These are phyloP conservation scores for Trichosporon asahii DNA, from an alignment of 1,284 basidiomycete genomes.

Conservation along the genomic window DNA sequence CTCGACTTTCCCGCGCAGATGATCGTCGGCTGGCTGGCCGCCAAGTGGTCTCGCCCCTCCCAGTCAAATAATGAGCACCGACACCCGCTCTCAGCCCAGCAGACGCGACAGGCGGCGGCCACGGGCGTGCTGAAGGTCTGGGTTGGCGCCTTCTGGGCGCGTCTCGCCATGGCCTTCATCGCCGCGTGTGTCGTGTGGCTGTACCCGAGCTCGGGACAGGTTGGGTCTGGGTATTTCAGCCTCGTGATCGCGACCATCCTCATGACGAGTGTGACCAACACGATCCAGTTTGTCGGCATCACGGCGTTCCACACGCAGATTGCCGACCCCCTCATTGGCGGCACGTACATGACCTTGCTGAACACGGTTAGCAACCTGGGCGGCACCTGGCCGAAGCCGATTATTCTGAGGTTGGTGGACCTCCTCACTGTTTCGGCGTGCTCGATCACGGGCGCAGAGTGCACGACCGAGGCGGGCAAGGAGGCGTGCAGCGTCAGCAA, in stretches of 20 bases:
- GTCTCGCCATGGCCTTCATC: constrained; percentile 66
- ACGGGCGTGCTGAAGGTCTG: constrained; percentile 75
- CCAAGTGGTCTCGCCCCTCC: constrained; percentile 69
- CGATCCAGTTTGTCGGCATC: constrained; percentile 97
- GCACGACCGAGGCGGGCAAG: constrained; percentile 86
- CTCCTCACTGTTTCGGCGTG: constrained; percentile 78
- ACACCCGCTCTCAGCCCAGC: constrained; percentile 34
- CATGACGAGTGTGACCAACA: constrained; percentile 77
- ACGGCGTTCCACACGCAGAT: constrained; percentile 97
- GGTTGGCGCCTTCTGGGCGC: constrained; percentile 87
- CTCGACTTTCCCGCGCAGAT: constrained; percentile 99
- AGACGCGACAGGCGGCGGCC: constrained; percentile 49
- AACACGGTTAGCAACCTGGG: constrained; percentile 97
- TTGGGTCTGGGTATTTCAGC: constrained; percentile 66
- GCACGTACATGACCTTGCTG: constrained; percentile 95
- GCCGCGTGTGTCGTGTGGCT: constrained; percentile 76
- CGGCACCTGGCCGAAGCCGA: constrained; percentile 81
- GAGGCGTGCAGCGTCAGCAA: constrained; percentile 68
- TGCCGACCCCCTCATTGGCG: constrained; percentile 94
- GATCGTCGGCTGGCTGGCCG: constrained; percentile 91
- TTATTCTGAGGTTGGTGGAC: constrained; percentile 67
- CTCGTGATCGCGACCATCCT: constrained; percentile 78
- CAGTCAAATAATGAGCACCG: constrained; percentile 17
- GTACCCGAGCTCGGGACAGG: constrained; percentile 61
- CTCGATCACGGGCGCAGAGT: constrained; percentile 64